These are phyloP conservation scores for Vitis riparia DNA, from an alignment of 164 flowering plant species.

Conservation along the genomic window DNA sequence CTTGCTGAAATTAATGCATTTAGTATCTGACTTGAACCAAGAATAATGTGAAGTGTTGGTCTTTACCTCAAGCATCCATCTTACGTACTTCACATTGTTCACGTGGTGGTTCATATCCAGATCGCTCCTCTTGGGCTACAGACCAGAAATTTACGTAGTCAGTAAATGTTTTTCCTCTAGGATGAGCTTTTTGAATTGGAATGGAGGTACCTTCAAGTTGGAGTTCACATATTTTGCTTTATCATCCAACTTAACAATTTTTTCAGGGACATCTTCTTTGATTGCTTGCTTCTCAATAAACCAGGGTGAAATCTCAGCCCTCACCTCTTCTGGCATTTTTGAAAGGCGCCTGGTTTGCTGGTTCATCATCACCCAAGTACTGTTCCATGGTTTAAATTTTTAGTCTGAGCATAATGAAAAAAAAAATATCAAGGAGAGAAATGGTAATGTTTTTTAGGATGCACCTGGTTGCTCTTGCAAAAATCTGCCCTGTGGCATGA, in stretches of 20 bases:
- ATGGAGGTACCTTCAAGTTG: slow-evolving; percentile 50
- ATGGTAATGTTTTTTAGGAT: neutral
- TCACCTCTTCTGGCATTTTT: slow-evolving; percentile 78
- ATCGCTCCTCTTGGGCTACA: slow-evolving; percentile 68
- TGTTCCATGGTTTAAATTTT: slow-evolving; percentile 25
- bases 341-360: slow-evolving; percentile 68
- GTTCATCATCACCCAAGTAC: slow-evolving; percentile 92
- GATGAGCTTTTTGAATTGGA: too few species aligned
- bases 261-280: slow-evolving; percentile 41
- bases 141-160: neutral
- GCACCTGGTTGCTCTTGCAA: slow-evolving; percentile 58
- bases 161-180: neutral
- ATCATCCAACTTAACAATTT: slow-evolving; percentile 53
- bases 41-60: neutral
- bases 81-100: slow-evolving; percentile 64
- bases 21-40: neutral
- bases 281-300: slow-evolving; percentile 59
- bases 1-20: neutral
- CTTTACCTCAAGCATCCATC: slow-evolving; percentile 75
- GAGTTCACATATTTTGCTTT: slow-evolving; percentile 46
- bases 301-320: slow-evolving; percentile 71
- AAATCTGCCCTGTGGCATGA: slow-evolving; percentile 40
- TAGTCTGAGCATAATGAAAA: neutral
- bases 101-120: slow-evolving; percentile 77
- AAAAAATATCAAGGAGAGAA: neutral